Conservation (phyloP, 208 protist species). For the Trypanosoma avium region DNA sequence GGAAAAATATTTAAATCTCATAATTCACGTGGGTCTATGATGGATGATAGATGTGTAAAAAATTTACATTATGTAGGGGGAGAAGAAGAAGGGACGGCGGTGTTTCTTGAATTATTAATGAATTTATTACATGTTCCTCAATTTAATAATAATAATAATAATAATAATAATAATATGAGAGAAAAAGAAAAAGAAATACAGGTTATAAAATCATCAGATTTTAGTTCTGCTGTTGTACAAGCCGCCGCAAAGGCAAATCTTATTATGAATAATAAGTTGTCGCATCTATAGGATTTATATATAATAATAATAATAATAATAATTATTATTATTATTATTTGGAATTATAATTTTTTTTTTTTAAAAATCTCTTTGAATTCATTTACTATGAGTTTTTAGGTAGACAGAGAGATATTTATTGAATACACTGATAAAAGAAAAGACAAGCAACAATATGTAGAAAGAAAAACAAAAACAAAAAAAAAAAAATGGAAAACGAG, state of each 20-base stretch:
- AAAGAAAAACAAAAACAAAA: slow-evolving; percentile 9
- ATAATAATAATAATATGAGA: too few species aligned
- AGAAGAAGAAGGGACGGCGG: slow-evolving; percentile 71
- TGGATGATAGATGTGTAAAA: slow-evolving; percentile 70
- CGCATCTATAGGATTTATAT: not conserved
- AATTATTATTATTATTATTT: too few species aligned
- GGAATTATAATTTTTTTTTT: too few species aligned
- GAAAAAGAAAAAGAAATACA: too few species aligned
- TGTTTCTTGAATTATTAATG: slow-evolving; percentile 59
- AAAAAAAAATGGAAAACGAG: slow-evolving; percentile 5
- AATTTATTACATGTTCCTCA: slow-evolving; percentile 30
- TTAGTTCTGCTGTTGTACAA: slow-evolving; percentile 27
- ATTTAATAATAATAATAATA: too few species aligned
- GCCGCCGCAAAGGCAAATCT: slow-evolving; percentile 14
- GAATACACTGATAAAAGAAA: not conserved
- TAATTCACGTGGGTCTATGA: slow-evolving; percentile 57
- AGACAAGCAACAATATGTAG: not conserved
- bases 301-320: too few species aligned
- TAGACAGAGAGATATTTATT: too few species aligned
- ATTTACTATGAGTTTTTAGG: too few species aligned
- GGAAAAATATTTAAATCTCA: not conserved
- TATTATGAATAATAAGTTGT: not conserved
- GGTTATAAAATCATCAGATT: too few species aligned
- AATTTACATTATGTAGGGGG: slow-evolving; percentile 75
- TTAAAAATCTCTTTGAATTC: too few species aligned